A percentile compares a stretch with the other conserved stretches of the same genome.
phyloP scores from a whole-genome alignment of 768 basidiomycete genomes.

The Nidula microcarpa region DNA sequence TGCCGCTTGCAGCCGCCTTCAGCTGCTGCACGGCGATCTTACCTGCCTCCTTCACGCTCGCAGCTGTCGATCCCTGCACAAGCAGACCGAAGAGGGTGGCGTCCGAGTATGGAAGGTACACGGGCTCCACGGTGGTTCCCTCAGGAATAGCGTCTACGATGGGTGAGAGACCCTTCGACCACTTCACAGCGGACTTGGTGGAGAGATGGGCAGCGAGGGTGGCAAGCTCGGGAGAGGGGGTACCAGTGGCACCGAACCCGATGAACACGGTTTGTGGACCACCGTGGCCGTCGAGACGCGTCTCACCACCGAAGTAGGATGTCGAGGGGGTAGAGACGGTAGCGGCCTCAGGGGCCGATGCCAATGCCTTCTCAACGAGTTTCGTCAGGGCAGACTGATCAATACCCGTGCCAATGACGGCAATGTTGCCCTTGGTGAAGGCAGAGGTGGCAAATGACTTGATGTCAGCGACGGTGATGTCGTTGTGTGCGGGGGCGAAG shows the following conservation, averaged over 20 bases:
- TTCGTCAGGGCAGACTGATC: conserved; percentile 63
- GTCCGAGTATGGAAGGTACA: conserved; percentile 89
- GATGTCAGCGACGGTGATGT: conserved; percentile 65
- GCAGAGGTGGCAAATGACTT: conserved; percentile 68
- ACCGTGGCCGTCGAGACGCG: conserved; percentile 59
- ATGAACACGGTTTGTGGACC: conserved; percentile 80
- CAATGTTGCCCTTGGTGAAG: conserved; percentile 78
- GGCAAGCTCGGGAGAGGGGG: conserved; percentile 67
- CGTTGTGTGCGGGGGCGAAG: conserved; percentile 70
- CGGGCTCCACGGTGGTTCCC: conserved; percentile 62
- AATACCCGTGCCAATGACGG: conserved; percentile 86
- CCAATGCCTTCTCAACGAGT: conserved; percentile 71
- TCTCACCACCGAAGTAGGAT: conserved; percentile 81
- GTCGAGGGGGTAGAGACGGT: conserved; percentile 27
- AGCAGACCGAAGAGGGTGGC: conserved; percentile 84
- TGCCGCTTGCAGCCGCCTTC: conserved; percentile 55
- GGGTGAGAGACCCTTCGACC: conserved; percentile 73
- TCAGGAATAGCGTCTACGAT: conserved; percentile 57
- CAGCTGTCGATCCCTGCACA: conserved; percentile 63
- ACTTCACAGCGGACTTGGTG: conserved; percentile 79
- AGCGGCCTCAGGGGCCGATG: conserved; percentile 35
- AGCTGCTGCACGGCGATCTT: conserved; percentile 68
- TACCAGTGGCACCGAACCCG: conserved; percentile 76
- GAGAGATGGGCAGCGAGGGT: conserved; percentile 81
- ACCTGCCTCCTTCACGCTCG: conserved; percentile 63